phyloP scores from a whole-genome alignment of 805 yeast species.

The Zygosaccharomyces pseudorouxii region DNA sequence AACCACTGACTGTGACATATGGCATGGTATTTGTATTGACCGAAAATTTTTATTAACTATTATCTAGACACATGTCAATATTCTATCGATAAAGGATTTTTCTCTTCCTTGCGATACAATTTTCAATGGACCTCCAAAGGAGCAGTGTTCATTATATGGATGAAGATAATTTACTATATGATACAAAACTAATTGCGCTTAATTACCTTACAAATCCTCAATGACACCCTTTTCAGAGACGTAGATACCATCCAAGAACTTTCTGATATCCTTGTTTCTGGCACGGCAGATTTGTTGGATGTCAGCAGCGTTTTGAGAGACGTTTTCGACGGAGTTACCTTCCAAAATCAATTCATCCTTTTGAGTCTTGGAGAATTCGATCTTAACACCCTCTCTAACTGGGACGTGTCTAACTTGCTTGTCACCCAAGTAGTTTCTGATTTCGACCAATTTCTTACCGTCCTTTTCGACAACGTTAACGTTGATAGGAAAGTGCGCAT shows the following conservation, averaged over 20 bases:
- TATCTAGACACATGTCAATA: not conserved
- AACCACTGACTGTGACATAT: slow-evolving; percentile 44
- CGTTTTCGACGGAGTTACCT: slow-evolving; percentile 46
- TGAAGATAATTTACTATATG: slow-evolving; percentile 3
- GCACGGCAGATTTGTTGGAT: slow-evolving; percentile 97
- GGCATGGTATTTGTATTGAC: not conserved
- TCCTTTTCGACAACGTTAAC: slow-evolving; percentile 85
- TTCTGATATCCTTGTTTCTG: slow-evolving; percentile 99
- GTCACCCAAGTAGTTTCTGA: slow-evolving; percentile 99
- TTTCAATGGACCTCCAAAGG: not conserved
- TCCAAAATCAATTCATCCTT: slow-evolving; percentile 91
- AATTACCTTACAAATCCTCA: slow-evolving; percentile 40
- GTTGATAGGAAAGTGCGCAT: slow-evolving; percentile 99
- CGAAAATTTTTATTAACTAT: not conserved
- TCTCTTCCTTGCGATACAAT: not conserved
- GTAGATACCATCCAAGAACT: slow-evolving; percentile 99
- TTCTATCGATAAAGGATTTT: not conserved
- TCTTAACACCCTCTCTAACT: slow-evolving; percentile 84
- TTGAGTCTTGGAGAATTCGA: slow-evolving; percentile 73
- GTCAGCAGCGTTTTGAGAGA: slow-evolving; percentile 15
- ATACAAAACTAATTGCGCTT: slow-evolving; percentile 1
- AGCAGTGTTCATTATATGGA: slow-evolving; percentile 6
- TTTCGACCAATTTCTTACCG: slow-evolving; percentile 73
- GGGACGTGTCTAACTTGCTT: slow-evolving; percentile 89
- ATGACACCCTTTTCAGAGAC: slow-evolving; percentile 93